Evolutionary conservation across 2,329 filamentous ascomycete species (phyloP), one percentile per base, ranked within the genome.

Genomic region (Neofusicoccum laricinum): DNA sequence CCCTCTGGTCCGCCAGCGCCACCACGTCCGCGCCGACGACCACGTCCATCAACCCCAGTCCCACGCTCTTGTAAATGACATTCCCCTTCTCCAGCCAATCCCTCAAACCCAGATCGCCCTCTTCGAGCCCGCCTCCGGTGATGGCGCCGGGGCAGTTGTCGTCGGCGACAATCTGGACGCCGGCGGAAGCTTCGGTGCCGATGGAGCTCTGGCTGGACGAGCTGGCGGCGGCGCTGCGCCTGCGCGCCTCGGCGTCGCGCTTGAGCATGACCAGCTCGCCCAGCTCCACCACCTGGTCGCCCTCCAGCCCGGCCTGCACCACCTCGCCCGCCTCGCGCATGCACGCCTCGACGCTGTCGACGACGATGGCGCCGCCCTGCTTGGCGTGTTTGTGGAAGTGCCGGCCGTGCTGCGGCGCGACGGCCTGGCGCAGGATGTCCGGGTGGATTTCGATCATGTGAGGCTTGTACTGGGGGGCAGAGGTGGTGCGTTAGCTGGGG

Each of bases 251-350:
- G 2, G 81, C 81, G 61, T 85, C 84, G 51, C 82, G 76, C 72
- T 84, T 85, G 69, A 88, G 76, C 85, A 88, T 88, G 66, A 89
- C 77, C 53, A 97, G 80, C 73, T 97, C 93, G 3, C 93, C 94
- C 1, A 97, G 80, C 75, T 97, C 94, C 0, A 97, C 91, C 3
- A 97, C 84, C 69, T 96, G 89, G 50, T 87, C 84, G 0, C 91
- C 88, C 21, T 82, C 82, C 32, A 97, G 80, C 0, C 87, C 88
- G 0, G 92, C 91, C 68, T 92, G 86, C 10, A 96, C 89, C 53
- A 98, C 82, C 79, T 98, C 94, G 0, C 94, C 94, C 0, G 93
- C 90, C 73, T 97, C 92, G 69, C 88, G 88, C 48, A 97, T 75
- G 50, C 90, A 93, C 0, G 90, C 91, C 32, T 92, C 88, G 0